Base-by-base conservation (phyloP, 2,329 filamentous ascomycete genomes). In the Westerdykella ornata region DNA sequence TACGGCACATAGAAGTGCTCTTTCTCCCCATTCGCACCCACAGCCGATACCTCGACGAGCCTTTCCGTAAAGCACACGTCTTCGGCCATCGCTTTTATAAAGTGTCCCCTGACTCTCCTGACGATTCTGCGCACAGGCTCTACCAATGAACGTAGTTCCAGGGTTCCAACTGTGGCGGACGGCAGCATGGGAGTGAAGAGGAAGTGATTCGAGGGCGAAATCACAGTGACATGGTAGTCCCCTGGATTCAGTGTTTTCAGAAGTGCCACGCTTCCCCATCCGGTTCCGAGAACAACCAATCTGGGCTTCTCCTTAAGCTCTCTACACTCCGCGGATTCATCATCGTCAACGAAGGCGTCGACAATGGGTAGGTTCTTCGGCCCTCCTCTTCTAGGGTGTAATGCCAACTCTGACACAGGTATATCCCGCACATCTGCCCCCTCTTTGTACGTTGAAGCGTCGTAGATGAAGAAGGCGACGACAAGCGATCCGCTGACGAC, bases 131-230 rank as follows among this genome's bases (percentile, higher is more conserved):
- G 80, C 46, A 98, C 86, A 0, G 92, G 92, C 66, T 98, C 92
- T 31, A 96, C 88, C 44, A 98, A 73, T 37, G 88, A 95, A 50
- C 90, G 77, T 57, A 97, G 72, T 60, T 95, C 90, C 22, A 98
- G 73, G 0, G 92, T 98, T 11, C 94, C 94, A 5, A 98, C 92
- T 0, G 94, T 98, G 6, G 92, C 94, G 26, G 88, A 95, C 1
- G 92, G 92, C 33, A 98, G 74, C 89, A 98, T 97, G 1, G 92
- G 92, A 2, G 92, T 98, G 67, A 98, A 98, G 22, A 98, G 71
- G 69, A 98, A 98, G 70, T 97, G 95, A 59, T 97, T 97, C 28
- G 85, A 85, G 0, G 92, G 90, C 11, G 88, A 94, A 33, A 98
- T 84, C 30, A 98, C 84, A 4, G 90, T 97, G 52, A 98, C 83